These are phyloP conservation scores for Aureobasidium zeae DNA, from an alignment of 2,329 filamentous ascomycete species.

Conservation along the genomic window DNA sequence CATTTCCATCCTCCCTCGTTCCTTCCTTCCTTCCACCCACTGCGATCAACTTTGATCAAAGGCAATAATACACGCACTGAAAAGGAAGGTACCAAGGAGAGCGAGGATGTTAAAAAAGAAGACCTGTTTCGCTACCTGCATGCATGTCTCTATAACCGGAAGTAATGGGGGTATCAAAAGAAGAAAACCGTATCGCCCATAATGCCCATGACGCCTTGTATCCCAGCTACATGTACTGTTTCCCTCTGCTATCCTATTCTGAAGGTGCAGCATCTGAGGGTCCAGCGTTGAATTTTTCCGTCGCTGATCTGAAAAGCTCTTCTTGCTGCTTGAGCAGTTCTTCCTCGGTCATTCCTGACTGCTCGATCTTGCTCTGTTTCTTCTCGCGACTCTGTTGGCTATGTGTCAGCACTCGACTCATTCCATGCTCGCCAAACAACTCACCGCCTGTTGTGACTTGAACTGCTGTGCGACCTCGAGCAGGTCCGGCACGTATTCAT, in stretches of 20 bases:
- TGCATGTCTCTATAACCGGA: neutral
- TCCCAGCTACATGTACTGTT: neutral
- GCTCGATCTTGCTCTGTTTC: conserved; percentile 93
- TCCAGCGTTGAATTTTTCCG: conserved; percentile 53
- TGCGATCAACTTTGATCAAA: no score
- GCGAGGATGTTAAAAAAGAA: no score
- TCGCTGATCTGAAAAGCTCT: conserved; percentile 79
- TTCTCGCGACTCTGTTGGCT: conserved; percentile 71
- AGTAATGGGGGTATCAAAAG: conserved; percentile 13
- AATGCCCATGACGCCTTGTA: conserved; percentile 7
- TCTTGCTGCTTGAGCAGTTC: conserved; percentile 82
- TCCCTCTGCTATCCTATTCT: neutral
- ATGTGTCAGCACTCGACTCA: conserved; percentile 8
- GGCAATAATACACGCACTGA: no score
- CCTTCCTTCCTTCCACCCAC: neutral
- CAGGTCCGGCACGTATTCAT: conserved; percentile 83
- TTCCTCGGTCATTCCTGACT: conserved; percentile 84
- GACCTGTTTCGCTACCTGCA: neutral
- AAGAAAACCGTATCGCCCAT: conserved; percentile 6
- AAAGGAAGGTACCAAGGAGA: no score
- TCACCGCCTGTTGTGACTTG: conserved; percentile 84
- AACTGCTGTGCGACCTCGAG: conserved; percentile 80
- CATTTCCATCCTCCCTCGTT: neutral
- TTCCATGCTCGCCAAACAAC: conserved; percentile 22
- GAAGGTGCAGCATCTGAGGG: conserved; percentile 11